A percentile compares a stretch with the other conserved stretches of the same genome.
Evolutionary conservation across 1,284 basidiomycete species (phyloP).

Genomic region (Austroboletus niveus): DNA sequence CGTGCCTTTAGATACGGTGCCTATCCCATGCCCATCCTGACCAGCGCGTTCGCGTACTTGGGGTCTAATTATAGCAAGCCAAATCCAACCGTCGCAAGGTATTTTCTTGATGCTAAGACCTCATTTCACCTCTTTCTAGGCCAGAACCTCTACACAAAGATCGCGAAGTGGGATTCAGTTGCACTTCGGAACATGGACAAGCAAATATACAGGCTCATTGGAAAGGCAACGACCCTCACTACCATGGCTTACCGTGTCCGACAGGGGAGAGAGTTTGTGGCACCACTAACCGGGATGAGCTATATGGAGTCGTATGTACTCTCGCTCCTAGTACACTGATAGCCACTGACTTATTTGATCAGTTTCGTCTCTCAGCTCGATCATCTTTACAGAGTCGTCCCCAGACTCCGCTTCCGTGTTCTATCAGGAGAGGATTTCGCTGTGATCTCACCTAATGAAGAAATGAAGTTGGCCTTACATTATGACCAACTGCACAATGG

Average conservation of each 20-base stretch:
- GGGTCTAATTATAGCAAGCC: slow-evolving; percentile 84
- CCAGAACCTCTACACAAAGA: slow-evolving; percentile 44
- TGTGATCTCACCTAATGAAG: no score
- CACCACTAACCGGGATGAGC: slow-evolving; percentile 64
- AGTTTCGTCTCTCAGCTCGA: no score
- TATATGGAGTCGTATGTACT: slow-evolving; percentile 76
- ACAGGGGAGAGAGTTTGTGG: slow-evolving; percentile 74
- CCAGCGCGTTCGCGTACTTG: slow-evolving; percentile 80
- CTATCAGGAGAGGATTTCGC: no score
- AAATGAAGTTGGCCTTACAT: no score
- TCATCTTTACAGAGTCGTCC: no score
- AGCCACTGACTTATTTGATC: background rate
- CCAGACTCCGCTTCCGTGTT: no score
- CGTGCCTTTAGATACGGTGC: slow-evolving; percentile 84
- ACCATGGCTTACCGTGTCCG: slow-evolving; percentile 88
- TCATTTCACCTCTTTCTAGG: slow-evolving; percentile 42
- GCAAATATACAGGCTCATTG: no score
- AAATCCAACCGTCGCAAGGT: slow-evolving; percentile 77
- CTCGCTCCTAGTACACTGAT: background rate
- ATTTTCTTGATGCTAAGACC: background rate
- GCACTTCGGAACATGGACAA: slow-evolving; percentile 66
- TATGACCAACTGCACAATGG: no score
- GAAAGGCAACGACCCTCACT: no score
- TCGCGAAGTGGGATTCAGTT: no score
- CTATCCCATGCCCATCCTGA: slow-evolving; percentile 87